Conservation (phyloP, 1,284 basidiomycete genomes). For the Apiotrichum montevideense region DNA sequence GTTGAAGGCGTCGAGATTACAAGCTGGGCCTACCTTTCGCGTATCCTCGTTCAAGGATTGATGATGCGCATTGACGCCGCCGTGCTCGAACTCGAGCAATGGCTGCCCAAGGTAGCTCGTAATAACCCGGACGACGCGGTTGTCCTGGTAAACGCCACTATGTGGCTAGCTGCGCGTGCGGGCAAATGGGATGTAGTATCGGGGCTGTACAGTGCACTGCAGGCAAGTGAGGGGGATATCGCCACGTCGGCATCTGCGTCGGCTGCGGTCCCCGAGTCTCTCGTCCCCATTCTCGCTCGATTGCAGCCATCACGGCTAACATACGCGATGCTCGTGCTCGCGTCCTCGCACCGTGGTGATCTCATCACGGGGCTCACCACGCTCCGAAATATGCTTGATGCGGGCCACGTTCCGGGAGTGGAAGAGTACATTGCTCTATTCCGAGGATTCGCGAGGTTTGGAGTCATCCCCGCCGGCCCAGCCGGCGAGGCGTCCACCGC, state of each 20-base stretch:
- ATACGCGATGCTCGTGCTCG: constrained; percentile 63
- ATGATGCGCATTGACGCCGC: constrained; percentile 5
- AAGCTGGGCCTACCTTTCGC: constrained; percentile 20
- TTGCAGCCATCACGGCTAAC: constrained; percentile 59
- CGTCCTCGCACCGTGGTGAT: constrained; percentile 63
- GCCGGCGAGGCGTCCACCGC: constrained; percentile 9
- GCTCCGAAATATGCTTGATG: constrained; percentile 64
- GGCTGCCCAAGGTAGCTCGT: constrained; percentile 3
- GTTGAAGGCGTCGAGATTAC: constrained; percentile 19
- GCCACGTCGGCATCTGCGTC: neutral
- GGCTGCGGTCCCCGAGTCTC: constrained; percentile 11
- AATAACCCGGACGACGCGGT: neutral
- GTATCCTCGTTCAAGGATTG: constrained; percentile 12
- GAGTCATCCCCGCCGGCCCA: constrained; percentile 15
- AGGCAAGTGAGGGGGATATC: neutral
- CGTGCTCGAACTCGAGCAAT: constrained; percentile 4
- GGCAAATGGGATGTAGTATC: constrained; percentile 55
- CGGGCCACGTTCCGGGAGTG: constrained; percentile 22
- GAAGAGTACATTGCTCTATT: constrained; percentile 63
- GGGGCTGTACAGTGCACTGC: constrained; percentile 53
- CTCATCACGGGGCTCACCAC: constrained; percentile 56
- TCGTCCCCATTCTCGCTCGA: constrained; percentile 11
- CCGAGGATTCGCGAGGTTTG: constrained; percentile 61
- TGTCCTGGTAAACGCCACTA: constrained; percentile 50
- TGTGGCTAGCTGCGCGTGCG: constrained; percentile 42